Conservation (phyloP, 768 basidiomycete species). For the Hirschioporus abietinus region DNA sequence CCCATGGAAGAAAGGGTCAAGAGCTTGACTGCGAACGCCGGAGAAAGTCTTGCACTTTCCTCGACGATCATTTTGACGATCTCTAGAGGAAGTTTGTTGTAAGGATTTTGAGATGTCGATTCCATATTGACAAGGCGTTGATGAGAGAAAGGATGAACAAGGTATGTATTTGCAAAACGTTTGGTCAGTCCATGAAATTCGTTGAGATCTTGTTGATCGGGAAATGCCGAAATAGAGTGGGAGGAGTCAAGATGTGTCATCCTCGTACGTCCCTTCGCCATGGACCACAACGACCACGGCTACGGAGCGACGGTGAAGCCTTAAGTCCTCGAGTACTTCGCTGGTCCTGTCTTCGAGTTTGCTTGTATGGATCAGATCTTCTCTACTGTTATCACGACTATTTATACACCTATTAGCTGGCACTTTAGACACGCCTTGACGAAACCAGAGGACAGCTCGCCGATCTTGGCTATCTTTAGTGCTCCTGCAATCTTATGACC, state of each 20-base stretch:
- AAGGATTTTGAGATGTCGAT: neutral
- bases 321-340: too few species aligned
- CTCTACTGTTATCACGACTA: neutral
- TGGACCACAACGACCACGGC: too few species aligned
- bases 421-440: neutral
- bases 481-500: neutral
- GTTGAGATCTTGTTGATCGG: too few species aligned
- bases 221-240: too few species aligned
- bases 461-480: neutral
- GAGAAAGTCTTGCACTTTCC: neutral
- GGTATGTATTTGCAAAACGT: too few species aligned
- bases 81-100: neutral
- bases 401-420: neutral
- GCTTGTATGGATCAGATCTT: neutral
- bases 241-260: too few species aligned
- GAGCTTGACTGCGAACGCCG: neutral
- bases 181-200: too few species aligned
- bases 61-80: neutral
- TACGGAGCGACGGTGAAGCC: too few species aligned
- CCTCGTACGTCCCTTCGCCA: too few species aligned
- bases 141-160: too few species aligned
- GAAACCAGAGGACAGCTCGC: neutral
- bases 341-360: too few species aligned
- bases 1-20: neutral
- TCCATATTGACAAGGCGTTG: too few species aligned